Percentiles rank a stretch among this genome's conserved stretches.
Conservation (phyloP, 371 early-diverging fungal genomes). For the Mortierella sp. region DNA sequence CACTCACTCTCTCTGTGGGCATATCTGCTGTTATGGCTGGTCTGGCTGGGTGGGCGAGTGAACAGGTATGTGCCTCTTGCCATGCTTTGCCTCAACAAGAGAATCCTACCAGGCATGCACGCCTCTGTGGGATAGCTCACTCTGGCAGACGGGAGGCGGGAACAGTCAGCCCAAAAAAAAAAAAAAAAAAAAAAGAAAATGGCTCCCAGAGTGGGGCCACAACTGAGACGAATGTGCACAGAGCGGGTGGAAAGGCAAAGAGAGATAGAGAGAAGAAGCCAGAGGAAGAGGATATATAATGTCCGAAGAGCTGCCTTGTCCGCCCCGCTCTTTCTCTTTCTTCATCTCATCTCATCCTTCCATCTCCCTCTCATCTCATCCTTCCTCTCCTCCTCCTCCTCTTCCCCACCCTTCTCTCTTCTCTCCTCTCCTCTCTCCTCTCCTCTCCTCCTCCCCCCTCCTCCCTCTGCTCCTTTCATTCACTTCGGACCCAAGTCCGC, state of each 20-base stretch:
- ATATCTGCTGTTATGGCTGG: too few species aligned
- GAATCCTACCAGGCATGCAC: too few species aligned
- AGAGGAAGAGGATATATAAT: constrained; percentile 1
- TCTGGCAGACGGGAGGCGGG: too few species aligned
- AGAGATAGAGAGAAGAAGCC: too few species aligned
- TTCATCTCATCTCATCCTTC: constrained; percentile 7
- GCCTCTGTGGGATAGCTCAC: too few species aligned
- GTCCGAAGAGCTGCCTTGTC: neutral
- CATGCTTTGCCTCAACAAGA: too few species aligned
- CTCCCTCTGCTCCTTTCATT: constrained; percentile 2
- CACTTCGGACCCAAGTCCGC: too few species aligned
- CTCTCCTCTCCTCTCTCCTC: constrained; percentile 1
- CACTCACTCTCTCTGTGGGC: too few species aligned
- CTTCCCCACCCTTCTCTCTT: constrained; percentile 6
- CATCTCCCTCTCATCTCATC: constrained; percentile 3
- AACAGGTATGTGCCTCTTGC: too few species aligned
- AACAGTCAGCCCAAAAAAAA: too few species aligned
- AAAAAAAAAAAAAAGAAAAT: too few species aligned
- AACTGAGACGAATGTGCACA: neutral
- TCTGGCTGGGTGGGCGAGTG: too few species aligned
- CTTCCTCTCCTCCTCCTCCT: neutral
- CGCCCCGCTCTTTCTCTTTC: neutral
- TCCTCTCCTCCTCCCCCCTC: constrained; percentile 9
- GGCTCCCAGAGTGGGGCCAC: neutral
- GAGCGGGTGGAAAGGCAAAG: neutral